Conservation (phyloP, 2,329 filamentous ascomycete genomes). For the Epicoccum sorghinum region DNA sequence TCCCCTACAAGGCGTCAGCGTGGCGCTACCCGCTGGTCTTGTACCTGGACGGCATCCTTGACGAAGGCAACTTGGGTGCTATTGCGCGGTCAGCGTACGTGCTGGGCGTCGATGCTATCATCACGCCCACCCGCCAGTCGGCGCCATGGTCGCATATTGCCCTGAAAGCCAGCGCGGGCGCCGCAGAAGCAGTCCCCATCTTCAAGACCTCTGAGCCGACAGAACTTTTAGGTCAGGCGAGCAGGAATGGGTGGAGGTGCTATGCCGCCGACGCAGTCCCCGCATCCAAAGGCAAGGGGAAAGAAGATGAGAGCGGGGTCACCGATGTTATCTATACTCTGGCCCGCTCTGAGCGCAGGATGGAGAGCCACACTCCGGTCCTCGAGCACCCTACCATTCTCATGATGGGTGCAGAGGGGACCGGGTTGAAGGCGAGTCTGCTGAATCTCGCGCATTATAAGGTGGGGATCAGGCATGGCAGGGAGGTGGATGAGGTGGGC, state of each 20-base stretch:
- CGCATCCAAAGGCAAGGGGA: slow-evolving; percentile 34
- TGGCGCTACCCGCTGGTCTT: slow-evolving; percentile 72
- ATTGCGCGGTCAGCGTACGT: slow-evolving; percentile 89
- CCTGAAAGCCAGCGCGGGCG: slow-evolving; percentile 87
- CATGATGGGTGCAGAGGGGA: slow-evolving; percentile 62
- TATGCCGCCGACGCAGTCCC: slow-evolving; percentile 69
- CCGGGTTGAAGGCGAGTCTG: slow-evolving; percentile 35
- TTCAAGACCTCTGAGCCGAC: slow-evolving; percentile 71
- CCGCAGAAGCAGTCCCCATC: slow-evolving; percentile 78
- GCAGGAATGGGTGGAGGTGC: slow-evolving; percentile 77
- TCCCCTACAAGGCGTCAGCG: slow-evolving; percentile 52
- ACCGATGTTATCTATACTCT: slow-evolving; percentile 33
- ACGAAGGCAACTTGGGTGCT: slow-evolving; percentile 88
- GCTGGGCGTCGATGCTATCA: slow-evolving; percentile 85
- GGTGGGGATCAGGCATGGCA: slow-evolving; percentile 65
- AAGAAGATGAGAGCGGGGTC: slow-evolving; percentile 22
- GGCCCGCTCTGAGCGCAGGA: slow-evolving; percentile 25
- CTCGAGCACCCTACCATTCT: slow-evolving; percentile 70
- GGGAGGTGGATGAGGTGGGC: slow-evolving; percentile 55
- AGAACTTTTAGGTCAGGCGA: slow-evolving; percentile 72
- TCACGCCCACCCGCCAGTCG: slow-evolving; percentile 72
- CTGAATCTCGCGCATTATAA: slow-evolving; percentile 66
- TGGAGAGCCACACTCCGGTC: slow-evolving; percentile 37
- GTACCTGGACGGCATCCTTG: slow-evolving; percentile 76
- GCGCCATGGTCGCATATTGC: slow-evolving; percentile 77